These are phyloP conservation scores for Nemania sp. DNA, from an alignment of 2,329 filamentous ascomycete genomes.

Conservation along the genomic window DNA sequence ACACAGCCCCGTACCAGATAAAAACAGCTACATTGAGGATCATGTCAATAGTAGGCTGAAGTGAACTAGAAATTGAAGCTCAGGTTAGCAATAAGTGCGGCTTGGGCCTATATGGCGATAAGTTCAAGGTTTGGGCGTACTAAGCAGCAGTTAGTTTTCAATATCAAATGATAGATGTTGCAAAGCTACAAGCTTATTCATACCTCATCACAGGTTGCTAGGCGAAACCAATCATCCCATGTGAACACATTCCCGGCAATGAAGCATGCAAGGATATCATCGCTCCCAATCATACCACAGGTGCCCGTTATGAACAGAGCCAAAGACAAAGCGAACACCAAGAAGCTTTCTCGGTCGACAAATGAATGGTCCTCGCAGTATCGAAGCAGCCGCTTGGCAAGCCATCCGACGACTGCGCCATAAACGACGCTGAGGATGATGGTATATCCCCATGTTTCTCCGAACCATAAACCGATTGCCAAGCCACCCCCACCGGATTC, in stretches of 20 bases:
- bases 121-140: constrained; percentile 23
- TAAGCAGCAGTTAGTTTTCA: constrained; percentile 20
- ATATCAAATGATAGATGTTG: not conserved
- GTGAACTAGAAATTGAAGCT: constrained; percentile 49
- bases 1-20: constrained; percentile 86
- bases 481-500: constrained; percentile 61
- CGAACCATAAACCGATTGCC: constrained; percentile 81
- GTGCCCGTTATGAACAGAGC: constrained; percentile 87
- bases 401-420: constrained; percentile 75
- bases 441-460: constrained; percentile 81
- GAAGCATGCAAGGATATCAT: constrained; percentile 90
- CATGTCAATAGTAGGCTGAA: constrained; percentile 96
- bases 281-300: constrained; percentile 82
- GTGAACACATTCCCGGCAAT: constrained; percentile 90
- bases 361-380: constrained; percentile 81
- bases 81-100: constrained; percentile 20
- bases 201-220: constrained; percentile 80
- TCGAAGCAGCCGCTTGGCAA: constrained; percentile 80
- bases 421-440: constrained; percentile 80
- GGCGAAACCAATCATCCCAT: constrained; percentile 91
- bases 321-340: constrained; percentile 83
- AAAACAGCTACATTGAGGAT: constrained; percentile 87
- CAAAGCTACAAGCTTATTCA: constrained; percentile 24
- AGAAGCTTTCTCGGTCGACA: constrained; percentile 84
- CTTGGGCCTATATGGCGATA: not conserved